Percentiles rank a stretch among this genome's conserved stretches.
These are phyloP conservation scores for Fonsecaea monophora DNA, from an alignment of 2,329 filamentous ascomycete genomes.

Conservation along the genomic window DNA sequence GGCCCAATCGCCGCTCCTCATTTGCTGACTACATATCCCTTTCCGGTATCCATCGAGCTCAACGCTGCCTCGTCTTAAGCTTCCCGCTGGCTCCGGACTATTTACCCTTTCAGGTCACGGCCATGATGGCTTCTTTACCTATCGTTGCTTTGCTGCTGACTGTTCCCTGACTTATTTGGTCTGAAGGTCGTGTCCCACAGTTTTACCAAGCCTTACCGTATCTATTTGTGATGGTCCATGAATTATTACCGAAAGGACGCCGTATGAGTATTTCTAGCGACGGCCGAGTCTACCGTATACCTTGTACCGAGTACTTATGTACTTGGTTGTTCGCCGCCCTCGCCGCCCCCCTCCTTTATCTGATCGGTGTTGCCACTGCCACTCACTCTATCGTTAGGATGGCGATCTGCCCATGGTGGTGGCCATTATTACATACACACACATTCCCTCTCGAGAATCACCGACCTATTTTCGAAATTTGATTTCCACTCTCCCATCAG, in stretches of 20 bases:
- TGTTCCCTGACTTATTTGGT: conserved; percentile 31
- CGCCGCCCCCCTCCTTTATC: neutral
- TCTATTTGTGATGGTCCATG: neutral
- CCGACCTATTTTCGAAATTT: neutral
- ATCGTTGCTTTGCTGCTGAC: conserved; percentile 17
- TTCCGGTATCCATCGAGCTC: conserved; percentile 8
- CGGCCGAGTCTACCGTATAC: neutral
- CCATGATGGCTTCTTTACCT: neutral
- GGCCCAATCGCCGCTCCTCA: neutral
- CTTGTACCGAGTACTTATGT: too few relatives aligned
- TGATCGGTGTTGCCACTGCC: conserved; percentile 3
- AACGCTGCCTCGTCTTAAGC: conserved; percentile 1
- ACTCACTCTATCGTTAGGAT: neutral
- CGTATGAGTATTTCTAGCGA: neutral
- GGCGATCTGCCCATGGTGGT: neutral
- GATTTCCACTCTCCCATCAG: neutral
- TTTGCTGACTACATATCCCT: conserved; percentile 28
- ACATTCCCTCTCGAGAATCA: neutral
- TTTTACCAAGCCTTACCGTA: neutral
- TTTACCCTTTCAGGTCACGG: conserved; percentile 22
- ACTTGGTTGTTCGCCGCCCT: too few relatives aligned
- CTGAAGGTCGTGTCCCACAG: conserved; percentile 6
- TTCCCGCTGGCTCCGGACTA: conserved; percentile 21
- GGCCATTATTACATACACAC: neutral
- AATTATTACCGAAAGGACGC: neutral